A percentile compares a stretch with the other conserved stretches of the same genome.
Evolutionary conservation across 805 yeast species (phyloP).

Genomic region (Wickerhamomyces hampshirensis): DNA sequence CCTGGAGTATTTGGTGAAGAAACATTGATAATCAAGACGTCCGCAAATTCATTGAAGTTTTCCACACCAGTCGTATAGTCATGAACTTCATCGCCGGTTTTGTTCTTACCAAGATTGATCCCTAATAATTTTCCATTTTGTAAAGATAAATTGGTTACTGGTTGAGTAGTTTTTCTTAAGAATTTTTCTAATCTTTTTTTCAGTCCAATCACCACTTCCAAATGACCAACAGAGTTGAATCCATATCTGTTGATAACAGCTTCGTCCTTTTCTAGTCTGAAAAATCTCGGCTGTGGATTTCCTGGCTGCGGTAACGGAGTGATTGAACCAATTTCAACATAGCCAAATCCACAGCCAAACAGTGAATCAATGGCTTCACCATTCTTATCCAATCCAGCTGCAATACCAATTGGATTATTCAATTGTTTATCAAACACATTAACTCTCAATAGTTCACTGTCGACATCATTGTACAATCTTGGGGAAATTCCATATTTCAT

Average conservation of each 20-base stretch:
- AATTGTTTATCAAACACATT: constrained; percentile 60
- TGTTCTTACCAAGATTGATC: constrained; percentile 88
- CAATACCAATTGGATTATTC: constrained; percentile 81
- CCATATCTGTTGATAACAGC: constrained; percentile 96
- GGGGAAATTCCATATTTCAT: constrained; percentile 72
- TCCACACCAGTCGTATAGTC: constrained; percentile 86
- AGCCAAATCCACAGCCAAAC: constrained; percentile 74
- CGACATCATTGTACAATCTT: constrained; percentile 47
- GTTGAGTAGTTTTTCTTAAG: constrained; percentile 20
- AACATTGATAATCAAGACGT: constrained; percentile 84
- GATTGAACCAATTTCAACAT: constrained; percentile 89
- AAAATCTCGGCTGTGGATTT: constrained; percentile 89
- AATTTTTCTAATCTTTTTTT: constrained; percentile 52
- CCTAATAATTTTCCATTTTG: constrained; percentile 65
- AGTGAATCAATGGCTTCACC: constrained; percentile 87
- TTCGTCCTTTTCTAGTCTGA: constrained; percentile 76
- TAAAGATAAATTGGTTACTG: constrained; percentile 40
- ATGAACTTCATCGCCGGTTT: constrained; percentile 81
- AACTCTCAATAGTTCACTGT: constrained; percentile 50
- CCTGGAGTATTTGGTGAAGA: constrained; percentile 98
- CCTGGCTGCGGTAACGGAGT: constrained; percentile 95
- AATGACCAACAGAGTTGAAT: constrained; percentile 88
- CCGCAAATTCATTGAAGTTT: constrained; percentile 78
- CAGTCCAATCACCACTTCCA: constrained; percentile 62
- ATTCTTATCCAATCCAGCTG: constrained; percentile 94